phyloP scores from a whole-genome alignment of 1,139 yeast species.

The Torulaspora globosa region DNA sequence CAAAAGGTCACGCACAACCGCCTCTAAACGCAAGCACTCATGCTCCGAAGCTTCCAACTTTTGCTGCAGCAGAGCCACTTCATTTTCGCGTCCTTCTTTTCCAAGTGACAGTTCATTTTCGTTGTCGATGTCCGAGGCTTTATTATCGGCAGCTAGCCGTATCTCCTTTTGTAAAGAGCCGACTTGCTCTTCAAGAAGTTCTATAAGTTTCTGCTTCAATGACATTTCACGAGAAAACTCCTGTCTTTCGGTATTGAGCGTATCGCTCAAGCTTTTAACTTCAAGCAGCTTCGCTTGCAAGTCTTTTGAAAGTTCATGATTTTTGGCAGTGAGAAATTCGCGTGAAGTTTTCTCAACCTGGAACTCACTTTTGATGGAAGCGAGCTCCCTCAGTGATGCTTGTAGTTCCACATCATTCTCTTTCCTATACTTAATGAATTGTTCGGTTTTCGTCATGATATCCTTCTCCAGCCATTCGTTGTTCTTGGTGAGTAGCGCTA shows the following conservation, averaged over 20 bases:
- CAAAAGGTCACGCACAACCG: slow-evolving; percentile 49
- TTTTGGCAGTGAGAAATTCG: slow-evolving; percentile 13
- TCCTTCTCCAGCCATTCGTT: slow-evolving; percentile 25
- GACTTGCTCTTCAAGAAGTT: slow-evolving; percentile 53
- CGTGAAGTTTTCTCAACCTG: slow-evolving; percentile 18
- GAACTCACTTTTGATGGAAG: slow-evolving; percentile 15
- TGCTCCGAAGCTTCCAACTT: slow-evolving; percentile 50
- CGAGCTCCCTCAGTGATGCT: slow-evolving; percentile 25
- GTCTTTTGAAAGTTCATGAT: slow-evolving; percentile 16
- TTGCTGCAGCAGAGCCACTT: slow-evolving; percentile 40
- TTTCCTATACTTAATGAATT: slow-evolving; percentile 39
- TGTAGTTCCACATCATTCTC: slow-evolving; percentile 42
- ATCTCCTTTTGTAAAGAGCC: slow-evolving; percentile 47
- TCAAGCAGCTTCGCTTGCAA: slow-evolving; percentile 34
- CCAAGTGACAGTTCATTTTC: slow-evolving; percentile 37
- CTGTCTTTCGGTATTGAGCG: slow-evolving; percentile 46
- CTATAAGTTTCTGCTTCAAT: slow-evolving; percentile 59
- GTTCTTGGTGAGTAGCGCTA: slow-evolving; percentile 35
- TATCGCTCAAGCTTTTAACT: slow-evolving; percentile 48
- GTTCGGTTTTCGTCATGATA: slow-evolving; percentile 31
- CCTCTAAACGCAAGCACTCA: slow-evolving; percentile 43
- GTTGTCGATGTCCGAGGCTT: slow-evolving; percentile 26
- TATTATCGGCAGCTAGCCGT: slow-evolving; percentile 7
- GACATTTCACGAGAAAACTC: slow-evolving; percentile 60
- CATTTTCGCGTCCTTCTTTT: slow-evolving; percentile 18